phyloP scores from a whole-genome alignment of 768 basidiomycete species.

The Rhizopogon vinicolor region DNA sequence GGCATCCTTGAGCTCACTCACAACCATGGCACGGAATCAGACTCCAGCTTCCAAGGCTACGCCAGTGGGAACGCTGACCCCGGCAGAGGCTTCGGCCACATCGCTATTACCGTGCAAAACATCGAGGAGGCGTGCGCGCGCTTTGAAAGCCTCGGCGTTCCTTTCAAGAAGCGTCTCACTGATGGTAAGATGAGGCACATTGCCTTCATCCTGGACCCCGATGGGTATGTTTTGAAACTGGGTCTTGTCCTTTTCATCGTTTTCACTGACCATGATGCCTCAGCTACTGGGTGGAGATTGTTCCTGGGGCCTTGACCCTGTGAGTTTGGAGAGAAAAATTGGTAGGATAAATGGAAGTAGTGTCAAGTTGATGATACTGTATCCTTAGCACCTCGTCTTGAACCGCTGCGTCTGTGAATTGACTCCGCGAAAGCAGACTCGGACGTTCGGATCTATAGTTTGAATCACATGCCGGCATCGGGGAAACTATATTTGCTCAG shows the following conservation, averaged over 20 bases:
- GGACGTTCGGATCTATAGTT: too few relatives aligned
- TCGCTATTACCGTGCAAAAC: conserved; percentile 80
- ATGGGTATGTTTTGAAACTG: conserved; percentile 45
- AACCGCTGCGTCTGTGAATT: too few relatives aligned
- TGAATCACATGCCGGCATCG: too few relatives aligned
- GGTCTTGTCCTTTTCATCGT: neutral
- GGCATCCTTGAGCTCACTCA: conserved; percentile 82
- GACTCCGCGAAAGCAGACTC: too few relatives aligned
- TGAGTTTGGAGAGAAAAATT: conserved; percentile 4
- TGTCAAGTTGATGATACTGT: neutral
- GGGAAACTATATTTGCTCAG: too few relatives aligned
- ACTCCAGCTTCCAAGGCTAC: conserved; percentile 77
- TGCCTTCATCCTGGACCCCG: conserved; percentile 83
- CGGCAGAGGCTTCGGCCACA: conserved; percentile 78
- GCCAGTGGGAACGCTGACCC: conserved; percentile 83
- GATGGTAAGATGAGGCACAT: conserved; percentile 87
- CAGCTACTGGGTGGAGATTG: conserved; percentile 61
- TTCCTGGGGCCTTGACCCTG: conserved; percentile 30
- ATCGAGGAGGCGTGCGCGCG: conserved; percentile 79
- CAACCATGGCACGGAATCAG: conserved; percentile 87
- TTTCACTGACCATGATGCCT: neutral
- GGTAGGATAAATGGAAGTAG: neutral
- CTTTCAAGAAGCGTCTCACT: conserved; percentile 81
- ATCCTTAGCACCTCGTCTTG: neutral
- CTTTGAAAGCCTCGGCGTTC: conserved; percentile 75